A percentile compares a stretch with the other conserved stretches of the same genome.
Evolutionary conservation across 306 rosid species (phyloP).

Genomic region (Rosa rugosa): DNA sequence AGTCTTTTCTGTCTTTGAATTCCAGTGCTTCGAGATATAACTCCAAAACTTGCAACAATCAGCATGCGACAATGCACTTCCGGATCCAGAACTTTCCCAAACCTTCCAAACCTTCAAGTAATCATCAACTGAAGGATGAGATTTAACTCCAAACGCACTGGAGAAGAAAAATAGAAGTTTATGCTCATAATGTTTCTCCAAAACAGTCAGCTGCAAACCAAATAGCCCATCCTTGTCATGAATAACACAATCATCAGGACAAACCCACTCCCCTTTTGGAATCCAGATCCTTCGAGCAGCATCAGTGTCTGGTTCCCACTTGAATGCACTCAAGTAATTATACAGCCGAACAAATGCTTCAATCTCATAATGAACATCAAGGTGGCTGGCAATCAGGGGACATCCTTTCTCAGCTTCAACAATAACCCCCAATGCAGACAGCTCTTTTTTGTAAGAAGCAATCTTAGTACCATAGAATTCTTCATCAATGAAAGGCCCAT

Average conservation of each 20-base stretch:
- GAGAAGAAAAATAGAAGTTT: constrained; percentile 45
- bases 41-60: constrained; percentile 67
- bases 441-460: constrained; percentile 43
- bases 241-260: constrained; percentile 48
- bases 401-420: constrained; percentile 40
- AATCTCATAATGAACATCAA: constrained; percentile 30
- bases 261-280: constrained; percentile 45
- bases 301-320: constrained; percentile 48
- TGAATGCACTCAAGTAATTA: constrained; percentile 36
- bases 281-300: constrained; percentile 55
- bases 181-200: constrained; percentile 37
- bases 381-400: constrained; percentile 46
- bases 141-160: constrained; percentile 36
- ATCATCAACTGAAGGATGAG: constrained; percentile 50
- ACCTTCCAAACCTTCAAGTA: constrained; percentile 59
- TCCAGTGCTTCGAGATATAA: constrained; percentile 41
- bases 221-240: constrained; percentile 57
- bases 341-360: constrained; percentile 42
- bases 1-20: constrained; percentile 22
- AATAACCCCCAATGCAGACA: constrained; percentile 51
- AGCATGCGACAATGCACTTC: constrained; percentile 31
- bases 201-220: constrained; percentile 39
- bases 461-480: constrained; percentile 46
- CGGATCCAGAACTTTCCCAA: constrained; percentile 56
- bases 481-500: constrained; percentile 75